phyloP scores from a whole-genome alignment of 176 grass and related monocot species.

The Pontederia crassipes region DNA sequence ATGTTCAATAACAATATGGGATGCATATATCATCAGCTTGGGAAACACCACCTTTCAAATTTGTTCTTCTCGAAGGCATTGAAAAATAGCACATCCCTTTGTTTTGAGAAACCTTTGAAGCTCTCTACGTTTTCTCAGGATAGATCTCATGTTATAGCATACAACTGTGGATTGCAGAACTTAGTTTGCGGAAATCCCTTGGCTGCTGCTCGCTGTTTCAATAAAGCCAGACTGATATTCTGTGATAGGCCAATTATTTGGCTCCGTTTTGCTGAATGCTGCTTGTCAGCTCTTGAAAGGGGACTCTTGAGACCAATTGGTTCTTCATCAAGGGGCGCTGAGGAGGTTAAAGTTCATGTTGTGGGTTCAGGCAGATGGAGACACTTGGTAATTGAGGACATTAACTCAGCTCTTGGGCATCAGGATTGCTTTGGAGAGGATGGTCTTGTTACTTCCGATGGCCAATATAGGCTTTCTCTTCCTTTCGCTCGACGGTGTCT shows the following conservation, averaged over 20 bases:
- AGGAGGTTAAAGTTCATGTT: conserved; percentile 56
- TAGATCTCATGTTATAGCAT: conserved; percentile 60
- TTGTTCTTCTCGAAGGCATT: conserved; percentile 76
- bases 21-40: conserved; percentile 86
- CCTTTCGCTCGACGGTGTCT: conserved; percentile 59
- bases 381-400: conserved; percentile 37
- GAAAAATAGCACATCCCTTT: conserved; percentile 38
- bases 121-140: conserved; percentile 60
- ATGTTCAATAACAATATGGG: conserved; percentile 92
- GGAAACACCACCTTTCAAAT: conserved; percentile 48
- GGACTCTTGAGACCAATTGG: conserved; percentile 39
- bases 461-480: conserved; percentile 44
- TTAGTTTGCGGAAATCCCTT: conserved; percentile 69
- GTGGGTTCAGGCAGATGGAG: conserved; percentile 72
- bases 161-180: conserved; percentile 79
- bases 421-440: conserved; percentile 20
- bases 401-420: conserved; percentile 22
- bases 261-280: conserved; percentile 88
- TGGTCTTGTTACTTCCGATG: conserved; percentile 21
- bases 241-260: conserved; percentile 58
- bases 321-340: conserved; percentile 23
- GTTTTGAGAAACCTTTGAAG: conserved; percentile 61
- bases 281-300: conserved; percentile 58
- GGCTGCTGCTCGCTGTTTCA: conserved; percentile 68
- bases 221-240: conserved; percentile 50